phyloP scores from a whole-genome alignment of 352 stramenopile genomes.

The Globisporangium acanthophoron region DNA sequence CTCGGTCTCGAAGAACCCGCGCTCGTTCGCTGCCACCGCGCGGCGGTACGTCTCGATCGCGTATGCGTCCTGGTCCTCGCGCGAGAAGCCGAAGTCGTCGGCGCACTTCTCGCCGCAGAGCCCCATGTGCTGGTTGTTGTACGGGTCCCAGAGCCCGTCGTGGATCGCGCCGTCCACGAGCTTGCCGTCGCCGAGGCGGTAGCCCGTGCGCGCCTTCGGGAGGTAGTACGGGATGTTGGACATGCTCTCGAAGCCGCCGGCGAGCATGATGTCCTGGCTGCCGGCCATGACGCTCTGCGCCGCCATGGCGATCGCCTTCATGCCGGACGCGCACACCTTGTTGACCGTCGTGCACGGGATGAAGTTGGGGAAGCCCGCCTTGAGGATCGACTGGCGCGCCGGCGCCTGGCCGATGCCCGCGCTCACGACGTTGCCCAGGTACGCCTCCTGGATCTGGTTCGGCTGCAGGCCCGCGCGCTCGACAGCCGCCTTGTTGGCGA shows the following conservation, averaged over 20 bases:
- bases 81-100: slow-evolving; percentile 10
- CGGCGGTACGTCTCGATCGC: slow-evolving; percentile 91
- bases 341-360: slow-evolving; percentile 98
- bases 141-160: slow-evolving; percentile 96
- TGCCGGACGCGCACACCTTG: slow-evolving; percentile 97
- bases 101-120: slow-evolving; percentile 96
- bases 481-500: slow-evolving; percentile 87
- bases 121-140: slow-evolving; percentile 95
- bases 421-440: slow-evolving; percentile 97
- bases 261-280: slow-evolving; percentile 86
- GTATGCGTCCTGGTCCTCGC: slow-evolving; percentile 95
- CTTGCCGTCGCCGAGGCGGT: slow-evolving; percentile 89
- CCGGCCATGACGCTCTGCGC: slow-evolving; percentile 88
- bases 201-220: slow-evolving; percentile 86
- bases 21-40: slow-evolving; percentile 61
- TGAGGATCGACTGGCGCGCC: slow-evolving; percentile 90
- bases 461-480: slow-evolving; percentile 66
- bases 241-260: slow-evolving; percentile 98
- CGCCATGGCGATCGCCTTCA: slow-evolving; percentile 88
- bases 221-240: slow-evolving; percentile 97
- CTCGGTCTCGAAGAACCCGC: slow-evolving; percentile 86
- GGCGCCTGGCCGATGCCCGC: slow-evolving; percentile 96
- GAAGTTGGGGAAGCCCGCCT: slow-evolving; percentile 86
- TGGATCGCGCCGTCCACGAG: slow-evolving; percentile 90
- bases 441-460: slow-evolving; percentile 92